Evolutionary conservation across 352 stramenopile genomes (phyloP).

Genomic region (Thalassiosira hispida): DNA sequence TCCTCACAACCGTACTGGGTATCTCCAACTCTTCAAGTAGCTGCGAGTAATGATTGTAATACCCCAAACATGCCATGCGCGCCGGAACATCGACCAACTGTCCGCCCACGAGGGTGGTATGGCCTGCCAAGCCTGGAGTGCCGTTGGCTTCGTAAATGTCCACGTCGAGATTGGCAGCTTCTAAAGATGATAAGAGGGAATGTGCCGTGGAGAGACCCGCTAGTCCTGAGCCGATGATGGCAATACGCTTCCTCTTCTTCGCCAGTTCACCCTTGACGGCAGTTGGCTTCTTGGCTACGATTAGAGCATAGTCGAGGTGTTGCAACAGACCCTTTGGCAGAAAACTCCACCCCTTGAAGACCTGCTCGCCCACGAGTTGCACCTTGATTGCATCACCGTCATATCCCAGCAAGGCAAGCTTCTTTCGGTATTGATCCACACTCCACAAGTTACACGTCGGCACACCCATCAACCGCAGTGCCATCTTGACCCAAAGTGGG

Average conservation of each 20-base stretch:
- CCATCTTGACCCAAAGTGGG: slow-evolving; percentile 3
- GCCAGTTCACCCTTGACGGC: not conserved
- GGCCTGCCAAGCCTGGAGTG: not conserved
- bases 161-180: not conserved
- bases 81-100: not conserved
- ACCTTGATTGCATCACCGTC: not conserved
- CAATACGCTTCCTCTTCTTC: not conserved
- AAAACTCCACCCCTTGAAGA: slow-evolving; percentile 9
- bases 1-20: not conserved
- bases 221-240: not conserved
- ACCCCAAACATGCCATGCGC: not conserved
- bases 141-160: not conserved
- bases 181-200: not conserved
- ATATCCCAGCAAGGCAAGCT: slow-evolving; percentile 7
- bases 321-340: slow-evolving; percentile 1
- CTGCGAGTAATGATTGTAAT: not conserved
- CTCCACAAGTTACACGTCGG: not conserved
- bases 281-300: not conserved
- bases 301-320: slow-evolving; percentile 15
- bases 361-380: not conserved
- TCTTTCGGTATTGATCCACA: not conserved
- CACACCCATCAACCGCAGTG: slow-evolving; percentile 10
- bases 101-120: not conserved
- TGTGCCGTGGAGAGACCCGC: not conserved
- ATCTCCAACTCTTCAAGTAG: not conserved